Evolutionary conservation across 2,329 filamentous ascomycete genomes (phyloP).

Genomic region (Helotiales sp.): DNA sequence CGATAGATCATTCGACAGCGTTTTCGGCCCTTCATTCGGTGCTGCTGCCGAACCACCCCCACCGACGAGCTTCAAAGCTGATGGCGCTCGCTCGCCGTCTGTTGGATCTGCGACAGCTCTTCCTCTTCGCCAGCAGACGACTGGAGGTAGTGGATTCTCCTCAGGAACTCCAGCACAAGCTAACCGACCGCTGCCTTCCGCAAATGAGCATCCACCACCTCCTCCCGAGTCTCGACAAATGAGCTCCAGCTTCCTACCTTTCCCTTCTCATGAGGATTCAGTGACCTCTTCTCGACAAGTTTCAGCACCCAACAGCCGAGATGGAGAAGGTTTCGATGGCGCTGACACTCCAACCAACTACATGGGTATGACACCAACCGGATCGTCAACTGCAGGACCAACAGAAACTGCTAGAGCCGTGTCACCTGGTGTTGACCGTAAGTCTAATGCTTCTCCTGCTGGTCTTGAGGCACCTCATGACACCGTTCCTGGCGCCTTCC

Average conservation of each 20-base stretch:
- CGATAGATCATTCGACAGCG: conserved; percentile 78
- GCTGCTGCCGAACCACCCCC: conserved; percentile 45
- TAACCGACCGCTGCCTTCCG: conserved; percentile 58
- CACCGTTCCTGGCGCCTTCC: conserved; percentile 53
- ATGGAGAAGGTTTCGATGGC: conserved; percentile 49
- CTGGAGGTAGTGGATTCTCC: conserved; percentile 28
- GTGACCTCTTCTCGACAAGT: conserved; percentile 76
- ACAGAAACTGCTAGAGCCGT: conserved; percentile 27
- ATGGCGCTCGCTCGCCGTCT: conserved; percentile 26
- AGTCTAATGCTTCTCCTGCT: conserved; percentile 32
- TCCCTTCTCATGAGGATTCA: conserved; percentile 64
- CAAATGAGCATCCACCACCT: conserved; percentile 58
- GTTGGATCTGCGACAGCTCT: conserved; percentile 23
- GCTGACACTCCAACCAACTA: conserved; percentile 40
- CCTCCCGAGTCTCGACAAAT: conserved; percentile 76
- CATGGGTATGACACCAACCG: conserved; percentile 33
- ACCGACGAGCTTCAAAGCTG: conserved; percentile 60
- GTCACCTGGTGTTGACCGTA: conserved; percentile 33
- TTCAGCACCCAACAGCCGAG: conserved; percentile 68
- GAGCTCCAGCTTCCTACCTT: conserved; percentile 73
- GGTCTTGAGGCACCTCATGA: conserved; percentile 34
- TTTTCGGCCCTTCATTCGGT: conserved; percentile 73
- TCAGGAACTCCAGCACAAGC: conserved; percentile 59
- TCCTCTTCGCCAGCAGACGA: conserved; percentile 27
- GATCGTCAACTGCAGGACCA: conserved; percentile 31